Conservation (phyloP, 495 filamentous ascomycete genomes). For the Cenococcum geophilum region DNA sequence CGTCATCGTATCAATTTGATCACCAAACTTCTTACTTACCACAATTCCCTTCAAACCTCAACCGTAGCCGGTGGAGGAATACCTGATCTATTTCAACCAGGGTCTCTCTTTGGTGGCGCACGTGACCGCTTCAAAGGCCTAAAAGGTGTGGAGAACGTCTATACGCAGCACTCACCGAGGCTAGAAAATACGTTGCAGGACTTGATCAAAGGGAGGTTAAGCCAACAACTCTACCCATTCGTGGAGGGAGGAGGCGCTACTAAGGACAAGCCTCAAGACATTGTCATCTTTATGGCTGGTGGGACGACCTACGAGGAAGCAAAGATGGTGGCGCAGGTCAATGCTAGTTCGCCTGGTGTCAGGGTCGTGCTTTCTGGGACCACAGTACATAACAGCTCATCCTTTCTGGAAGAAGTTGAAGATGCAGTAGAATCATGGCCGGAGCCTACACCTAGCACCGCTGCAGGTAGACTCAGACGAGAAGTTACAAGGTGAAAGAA, state of each 20-base stretch:
- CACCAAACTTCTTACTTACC: conserved; percentile 71
- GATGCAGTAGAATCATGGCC: conserved; percentile 60
- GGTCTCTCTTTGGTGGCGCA: conserved; percentile 85
- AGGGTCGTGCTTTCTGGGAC: conserved; percentile 85
- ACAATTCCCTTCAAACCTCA: conserved; percentile 70
- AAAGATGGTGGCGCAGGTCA: conserved; percentile 85
- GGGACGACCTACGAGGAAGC: conserved; percentile 95
- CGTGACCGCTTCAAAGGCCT: conserved; percentile 87
- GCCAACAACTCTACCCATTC: conserved; percentile 83
- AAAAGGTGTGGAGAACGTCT: conserved; percentile 97
- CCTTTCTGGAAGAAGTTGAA: conserved; percentile 63
- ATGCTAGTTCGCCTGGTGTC: conserved; percentile 82
- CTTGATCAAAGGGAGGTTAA: conserved; percentile 81
- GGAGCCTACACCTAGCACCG: conserved; percentile 59
- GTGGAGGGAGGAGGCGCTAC: conserved; percentile 79
- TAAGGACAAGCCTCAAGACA: conserved; percentile 91
- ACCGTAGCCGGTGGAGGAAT: conserved; percentile 62
- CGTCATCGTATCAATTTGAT: conserved; percentile 67
- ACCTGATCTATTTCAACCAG: conserved; percentile 84
- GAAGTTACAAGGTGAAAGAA: conserved; percentile 47
- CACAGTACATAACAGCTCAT: conserved; percentile 72
- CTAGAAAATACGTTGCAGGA: conserved; percentile 84
- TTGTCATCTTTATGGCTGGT: conserved; percentile 88
- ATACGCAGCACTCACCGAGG: conserved; percentile 91
- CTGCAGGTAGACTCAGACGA: conserved; percentile 64